phyloP scores from a whole-genome alignment of 352 stramenopile genomes.

The Phytophthora litchii region DNA sequence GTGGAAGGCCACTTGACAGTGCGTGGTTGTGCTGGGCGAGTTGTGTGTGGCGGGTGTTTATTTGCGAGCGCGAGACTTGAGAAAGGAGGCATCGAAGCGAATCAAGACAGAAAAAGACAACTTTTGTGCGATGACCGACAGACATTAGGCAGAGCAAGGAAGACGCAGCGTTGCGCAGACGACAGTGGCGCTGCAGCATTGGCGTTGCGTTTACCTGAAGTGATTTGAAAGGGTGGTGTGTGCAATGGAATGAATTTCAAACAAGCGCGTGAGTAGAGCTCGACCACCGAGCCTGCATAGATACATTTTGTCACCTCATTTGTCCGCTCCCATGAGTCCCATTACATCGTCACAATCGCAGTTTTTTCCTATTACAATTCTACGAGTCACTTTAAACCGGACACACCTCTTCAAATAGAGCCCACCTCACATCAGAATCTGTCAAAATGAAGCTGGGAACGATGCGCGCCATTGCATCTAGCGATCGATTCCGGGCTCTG shows the following conservation, averaged over 20 bases:
- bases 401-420: constrained; percentile 1
- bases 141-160: constrained; percentile 34
- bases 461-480: constrained; percentile 15
- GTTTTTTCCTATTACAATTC: not conserved
- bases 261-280: constrained; percentile 13
- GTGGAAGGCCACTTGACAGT: constrained; percentile 20
- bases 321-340: constrained; percentile 12
- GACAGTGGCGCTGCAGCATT: constrained; percentile 19
- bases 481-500: constrained; percentile 7
- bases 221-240: constrained; percentile 39
- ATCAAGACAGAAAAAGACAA: constrained; percentile 37
- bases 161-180: constrained; percentile 10
- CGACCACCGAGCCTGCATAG: constrained; percentile 24
- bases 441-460: constrained; percentile 12
- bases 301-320: constrained; percentile 28
- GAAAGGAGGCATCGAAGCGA: constrained; percentile 36
- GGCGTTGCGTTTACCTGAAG: constrained; percentile 31
- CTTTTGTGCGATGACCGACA: constrained; percentile 42
- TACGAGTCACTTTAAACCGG: constrained; percentile 7
- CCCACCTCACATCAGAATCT: constrained; percentile 13
- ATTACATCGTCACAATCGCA: not conserved
- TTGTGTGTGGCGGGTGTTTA: constrained; percentile 19
- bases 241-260: constrained; percentile 48
- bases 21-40: constrained; percentile 5
- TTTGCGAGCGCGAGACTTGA: constrained; percentile 27